Evolutionary conservation across 176 grass and related monocot genomes (phyloP).

Genomic region (Triticum aestivum): IWGSC_CS_RefSeq_v2.1 NC_057804.1:640134271-640134770

Average conservation of each 20-base stretch:
- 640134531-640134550: slow-evolving; percentile 43
- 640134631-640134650: slow-evolving; percentile 32
- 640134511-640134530: slow-evolving; percentile 8
- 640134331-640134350: slow-evolving; percentile 64
- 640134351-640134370: slow-evolving; percentile 76
- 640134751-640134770: background rate
- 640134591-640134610: slow-evolving; percentile 20
- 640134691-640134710: background rate
- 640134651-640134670: slow-evolving; percentile 7
- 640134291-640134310: slow-evolving; percentile 50
- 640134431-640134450: too few species aligned
- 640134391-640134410: background rate
- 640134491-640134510: slow-evolving; percentile 9
- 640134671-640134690: slow-evolving; percentile 1
- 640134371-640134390: slow-evolving; percentile 35
- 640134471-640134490: too few species aligned
- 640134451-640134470: too few species aligned
- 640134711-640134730: background rate
- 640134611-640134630: background rate
- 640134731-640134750: background rate
- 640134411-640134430: background rate
- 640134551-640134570: slow-evolving; percentile 27
- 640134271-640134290: slow-evolving; percentile 38
- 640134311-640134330: slow-evolving; percentile 52
- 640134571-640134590: slow-evolving; percentile 23